phyloP scores from a whole-genome alignment of 148 eudicot species.

The Dysphania ambrosioides region DNA sequence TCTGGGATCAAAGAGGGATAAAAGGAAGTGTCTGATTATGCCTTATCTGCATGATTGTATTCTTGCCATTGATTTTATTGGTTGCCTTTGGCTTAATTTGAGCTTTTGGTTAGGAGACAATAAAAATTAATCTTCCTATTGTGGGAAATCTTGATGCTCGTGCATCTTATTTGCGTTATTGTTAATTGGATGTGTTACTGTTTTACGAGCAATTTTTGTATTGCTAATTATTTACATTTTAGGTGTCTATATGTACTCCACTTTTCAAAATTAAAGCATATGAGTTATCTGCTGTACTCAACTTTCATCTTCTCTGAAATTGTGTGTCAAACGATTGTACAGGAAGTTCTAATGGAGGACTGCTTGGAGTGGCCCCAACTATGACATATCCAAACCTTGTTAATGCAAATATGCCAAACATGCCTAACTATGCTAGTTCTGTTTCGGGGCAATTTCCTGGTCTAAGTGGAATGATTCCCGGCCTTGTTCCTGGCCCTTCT shows the following conservation, averaged over 20 bases:
- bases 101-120: background rate
- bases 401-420: constrained; percentile 97
- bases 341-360: constrained; percentile 83
- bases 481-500: constrained; percentile 72
- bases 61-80: background rate
- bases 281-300: background rate
- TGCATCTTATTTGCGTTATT: background rate
- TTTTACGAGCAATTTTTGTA: background rate
- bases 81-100: background rate
- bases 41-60: background rate
- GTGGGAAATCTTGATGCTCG: background rate
- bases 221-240: background rate
- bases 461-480: constrained; percentile 90
- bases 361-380: constrained; percentile 72
- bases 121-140: background rate
- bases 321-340: constrained; percentile 8
- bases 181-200: background rate
- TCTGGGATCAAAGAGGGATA: background rate
- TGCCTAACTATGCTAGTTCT: constrained; percentile 99
- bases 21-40: background rate
- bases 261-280: background rate
- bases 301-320: constrained; percentile 1
- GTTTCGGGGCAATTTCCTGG: constrained; percentile 94
- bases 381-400: constrained; percentile 65
- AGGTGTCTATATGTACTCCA: background rate